Evolutionary conservation across 2,329 filamentous ascomycete species (phyloP), one percentile per base, ranked within the genome.

Genomic region (Calonectria pteridis): DNA sequence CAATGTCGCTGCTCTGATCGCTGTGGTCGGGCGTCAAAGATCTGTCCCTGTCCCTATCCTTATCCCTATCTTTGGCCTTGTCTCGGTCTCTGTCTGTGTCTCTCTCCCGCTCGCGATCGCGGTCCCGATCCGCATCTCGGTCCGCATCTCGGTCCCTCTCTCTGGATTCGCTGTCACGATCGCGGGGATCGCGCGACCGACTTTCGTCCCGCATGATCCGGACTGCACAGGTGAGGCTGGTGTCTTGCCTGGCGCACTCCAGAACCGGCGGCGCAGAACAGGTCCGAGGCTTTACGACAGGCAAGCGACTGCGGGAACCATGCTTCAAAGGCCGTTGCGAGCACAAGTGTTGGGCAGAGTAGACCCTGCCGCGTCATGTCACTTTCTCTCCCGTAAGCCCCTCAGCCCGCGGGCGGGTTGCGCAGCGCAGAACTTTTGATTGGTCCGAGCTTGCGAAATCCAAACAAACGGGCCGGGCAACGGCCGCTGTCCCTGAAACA

Each of bases 181-280:
- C 76, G 66, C 73, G 76, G 68, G 78, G 77, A 72, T 76, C 75
- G 73, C 77, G 77, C 67, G 78, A 77, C 50, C 65, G 70, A 71
- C 65, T 74, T 66, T 74, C 76, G 78, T 76, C 73, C 33, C 76
- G 75, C 78, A 80, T 80, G 37, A 68, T 79, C 37, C 51, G 67
- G 73, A 72, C 62, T 74, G 51, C 53, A 74, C 72, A 65, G 67
- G 69, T 69, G 64, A 69, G 63, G 18, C 33, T 43, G 46, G 40
- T 40, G n/a, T 51, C 59, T 49, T 37, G 33, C 35, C 37, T 46
- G 58, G 78, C 77, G 76, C 78, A 80, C 76, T 62, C 73, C 68
- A 80, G 51, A 69, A 31, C 55, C 23, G n/a, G 55, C 62, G 69
- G 76, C 76, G 76, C 75, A 71, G 70, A 33, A 49, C 51, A 26